Conservation (phyloP, 1,139 yeast genomes). For the Eremothecium coryli region DNA sequence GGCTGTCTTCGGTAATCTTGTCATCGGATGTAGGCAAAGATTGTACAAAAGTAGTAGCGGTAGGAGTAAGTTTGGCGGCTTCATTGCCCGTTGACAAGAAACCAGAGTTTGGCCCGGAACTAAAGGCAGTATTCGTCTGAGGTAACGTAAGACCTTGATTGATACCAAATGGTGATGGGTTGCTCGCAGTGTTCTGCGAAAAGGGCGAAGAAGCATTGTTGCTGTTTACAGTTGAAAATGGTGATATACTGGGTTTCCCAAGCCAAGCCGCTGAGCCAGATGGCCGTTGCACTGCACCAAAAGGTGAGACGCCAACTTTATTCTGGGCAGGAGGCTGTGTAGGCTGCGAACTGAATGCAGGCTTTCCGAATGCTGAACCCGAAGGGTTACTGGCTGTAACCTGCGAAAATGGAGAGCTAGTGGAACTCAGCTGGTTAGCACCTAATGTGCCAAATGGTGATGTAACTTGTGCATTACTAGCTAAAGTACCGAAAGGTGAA, state of each 20-base stretch:
- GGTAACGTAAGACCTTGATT: no score
- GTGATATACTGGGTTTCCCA: no score
- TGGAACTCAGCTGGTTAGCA: no score
- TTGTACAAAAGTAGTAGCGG: conserved; percentile 24
- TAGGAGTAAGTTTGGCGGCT: background rate
- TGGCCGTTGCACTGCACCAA: background rate
- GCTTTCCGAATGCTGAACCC: conserved; percentile 5
- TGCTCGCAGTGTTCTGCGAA: background rate
- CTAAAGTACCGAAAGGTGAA: background rate
- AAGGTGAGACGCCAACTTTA: no score
- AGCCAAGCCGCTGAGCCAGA: background rate
- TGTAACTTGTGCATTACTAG: background rate
- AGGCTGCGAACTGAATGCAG: conserved; percentile 5
- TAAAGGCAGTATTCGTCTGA: background rate
- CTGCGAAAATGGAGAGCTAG: no score
- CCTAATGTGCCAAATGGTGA: conserved; percentile 5
- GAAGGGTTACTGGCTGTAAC: background rate
- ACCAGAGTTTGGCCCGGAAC: background rate
- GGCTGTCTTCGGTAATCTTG: conserved; percentile 29
- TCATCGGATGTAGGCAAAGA: conserved; percentile 32
- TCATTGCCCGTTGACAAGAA: background rate
- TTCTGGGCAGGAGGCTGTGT: no score
- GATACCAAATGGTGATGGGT: conserved; percentile 1
- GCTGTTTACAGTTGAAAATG: background rate
- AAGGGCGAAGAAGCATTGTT: conserved; percentile 7